Evolutionary conservation across 2,329 filamentous ascomycete species (phyloP).

Genomic region (Clonostachys byssicola): DNA sequence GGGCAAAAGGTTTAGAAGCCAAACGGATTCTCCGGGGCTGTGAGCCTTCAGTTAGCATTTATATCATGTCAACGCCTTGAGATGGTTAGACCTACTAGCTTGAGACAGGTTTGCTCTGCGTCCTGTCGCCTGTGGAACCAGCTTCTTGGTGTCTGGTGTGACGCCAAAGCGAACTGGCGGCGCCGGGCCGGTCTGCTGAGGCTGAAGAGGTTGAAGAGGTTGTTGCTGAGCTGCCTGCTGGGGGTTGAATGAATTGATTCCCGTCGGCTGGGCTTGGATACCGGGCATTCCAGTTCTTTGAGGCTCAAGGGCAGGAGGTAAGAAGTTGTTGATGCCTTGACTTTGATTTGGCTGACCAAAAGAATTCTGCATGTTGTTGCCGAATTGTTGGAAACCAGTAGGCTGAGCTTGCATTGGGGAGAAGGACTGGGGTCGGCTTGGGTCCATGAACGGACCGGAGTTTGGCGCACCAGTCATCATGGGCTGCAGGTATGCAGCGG

Average conservation of each 20-base stretch:
- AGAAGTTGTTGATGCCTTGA: constrained; percentile 48
- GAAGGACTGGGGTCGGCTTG: constrained; percentile 26
- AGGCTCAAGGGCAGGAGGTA: constrained; percentile 57
- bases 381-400: constrained; percentile 53
- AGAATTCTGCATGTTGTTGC: constrained; percentile 42
- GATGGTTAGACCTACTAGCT: constrained; percentile 73
- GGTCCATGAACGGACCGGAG: constrained; percentile 34
- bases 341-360: constrained; percentile 10
- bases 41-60: too few relatives aligned
- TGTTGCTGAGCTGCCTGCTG: constrained; percentile 22
- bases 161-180: constrained; percentile 89
- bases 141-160: constrained; percentile 64
- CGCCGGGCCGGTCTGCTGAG: constrained; percentile 59
- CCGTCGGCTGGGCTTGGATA: constrained; percentile 44
- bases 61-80: too few relatives aligned
- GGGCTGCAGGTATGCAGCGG: constrained; percentile 35
- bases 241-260: constrained; percentile 44
- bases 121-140: constrained; percentile 83
- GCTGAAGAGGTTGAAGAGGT: constrained; percentile 38
- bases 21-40: constrained; percentile 18
- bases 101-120: constrained; percentile 84
- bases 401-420: constrained; percentile 54
- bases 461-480: constrained; percentile 41
- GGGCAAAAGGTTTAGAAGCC: constrained; percentile 33
- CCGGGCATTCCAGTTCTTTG: constrained; percentile 50